Conservation (phyloP, 768 basidiomycete genomes). For the Cyclocybe cylindracea region DNA sequence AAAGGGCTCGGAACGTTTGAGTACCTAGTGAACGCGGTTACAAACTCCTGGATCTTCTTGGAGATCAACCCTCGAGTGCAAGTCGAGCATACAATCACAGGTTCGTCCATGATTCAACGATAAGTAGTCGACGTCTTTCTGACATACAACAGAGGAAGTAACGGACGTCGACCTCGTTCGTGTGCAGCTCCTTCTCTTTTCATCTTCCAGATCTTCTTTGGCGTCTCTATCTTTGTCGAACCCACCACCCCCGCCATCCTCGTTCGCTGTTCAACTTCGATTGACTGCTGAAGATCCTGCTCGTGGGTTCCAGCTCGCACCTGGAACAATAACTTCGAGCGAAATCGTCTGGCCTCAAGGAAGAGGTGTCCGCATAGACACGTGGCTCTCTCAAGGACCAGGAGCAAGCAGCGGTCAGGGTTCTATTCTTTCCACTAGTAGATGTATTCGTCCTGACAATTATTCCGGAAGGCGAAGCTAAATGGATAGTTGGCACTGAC, state of each 20-base stretch:
- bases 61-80: constrained; percentile 93
- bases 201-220: constrained; percentile 61
- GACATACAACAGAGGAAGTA: constrained; percentile 67
- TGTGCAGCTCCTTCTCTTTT: constrained; percentile 84
- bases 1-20: constrained; percentile 88
- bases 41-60: constrained; percentile 82
- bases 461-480: neutral
- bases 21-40: constrained; percentile 76
- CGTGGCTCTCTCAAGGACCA: constrained; percentile 78
- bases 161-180: constrained; percentile 88
- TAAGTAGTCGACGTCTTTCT: neutral
- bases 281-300: constrained; percentile 88
- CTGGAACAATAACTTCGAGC: constrained; percentile 79
- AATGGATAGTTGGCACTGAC: constrained; percentile 57
- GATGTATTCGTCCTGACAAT: too few relatives aligned
- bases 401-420: constrained; percentile 37
- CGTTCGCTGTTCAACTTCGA: constrained; percentile 85
- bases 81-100: constrained; percentile 92
- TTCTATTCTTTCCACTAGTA: too few relatives aligned
- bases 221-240: constrained; percentile 70
- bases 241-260: constrained; percentile 67
- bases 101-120: constrained; percentile 32
- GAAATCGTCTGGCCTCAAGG: constrained; percentile 73
- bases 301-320: constrained; percentile 77
- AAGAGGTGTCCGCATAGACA: constrained; percentile 84